Base-by-base conservation (phyloP, 768 basidiomycete species). In the Dacryopinax primogenitus region DNA sequence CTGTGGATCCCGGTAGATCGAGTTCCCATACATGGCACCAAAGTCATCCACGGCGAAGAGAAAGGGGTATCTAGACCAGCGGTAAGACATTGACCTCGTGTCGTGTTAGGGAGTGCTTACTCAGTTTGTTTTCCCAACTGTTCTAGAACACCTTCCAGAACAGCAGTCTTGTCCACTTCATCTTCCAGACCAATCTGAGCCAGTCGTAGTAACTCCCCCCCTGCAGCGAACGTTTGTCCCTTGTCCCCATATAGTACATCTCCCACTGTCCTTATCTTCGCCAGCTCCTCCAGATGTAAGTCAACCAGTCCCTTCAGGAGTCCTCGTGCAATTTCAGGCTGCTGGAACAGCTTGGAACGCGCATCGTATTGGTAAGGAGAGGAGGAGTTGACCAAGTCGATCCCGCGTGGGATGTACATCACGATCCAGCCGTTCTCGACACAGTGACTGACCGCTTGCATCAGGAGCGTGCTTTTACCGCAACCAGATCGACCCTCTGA, bases 11-110 rank as follows among this genome's bases (percentile, higher is more conserved):
- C 84, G 82, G 75, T 94, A 94, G 30, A 76, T 71, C 0, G 87
- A 83, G 45, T 75, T 77, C 51, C 78, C 76, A 70, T 89, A 92
- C 28, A 96, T 74, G 0, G 90, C 81, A 73, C 95, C 93, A 73
- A 90, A 84, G 69, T 95, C 92, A 68, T 96, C 93, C 0, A 94
- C 78, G 0, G 92, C 92, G 33, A 94, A 76, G 4, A 96, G 72
- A 1, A 95, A 87, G 0, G 91, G 91, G 70, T 79, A 77, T 45
- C 90, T 92, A 66, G 11, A 63, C 23, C 62, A 62, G 45, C 16
- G 7, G 41, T 65, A 21, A 61, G 62, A n/a, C 32, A 28, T 11
- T 0, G 23, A 64, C 33, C 37, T 39, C 11, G 28, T 63, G 64
- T 63, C 30, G 33, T 51, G 37, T 23, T 58, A 16, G 15, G 34